Conservation (phyloP, 371 early-diverging fungal species). For the Rhizopus sp. region DNA sequence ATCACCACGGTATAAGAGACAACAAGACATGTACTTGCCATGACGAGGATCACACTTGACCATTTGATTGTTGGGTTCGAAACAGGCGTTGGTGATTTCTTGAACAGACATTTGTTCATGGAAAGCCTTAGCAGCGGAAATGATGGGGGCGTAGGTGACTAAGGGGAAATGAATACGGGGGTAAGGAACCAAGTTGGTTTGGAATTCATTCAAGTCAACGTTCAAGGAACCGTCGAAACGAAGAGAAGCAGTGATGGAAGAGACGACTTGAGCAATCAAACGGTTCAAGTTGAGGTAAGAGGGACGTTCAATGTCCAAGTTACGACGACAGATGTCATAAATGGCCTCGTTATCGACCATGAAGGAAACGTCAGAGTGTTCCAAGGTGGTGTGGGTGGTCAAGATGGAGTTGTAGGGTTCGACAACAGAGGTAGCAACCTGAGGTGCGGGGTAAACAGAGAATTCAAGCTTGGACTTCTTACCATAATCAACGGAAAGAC, state of each 20-base stretch:
- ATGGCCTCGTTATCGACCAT: conserved; percentile 99
- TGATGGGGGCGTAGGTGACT: conserved; percentile 93
- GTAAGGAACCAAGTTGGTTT: conserved; percentile 96
- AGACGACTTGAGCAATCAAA: conserved; percentile 98
- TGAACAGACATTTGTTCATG: conserved; percentile 89
- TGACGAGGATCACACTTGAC: conserved; percentile 94
- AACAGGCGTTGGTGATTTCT: conserved; percentile 92
- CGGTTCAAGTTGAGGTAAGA: conserved; percentile 97
- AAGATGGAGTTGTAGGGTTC: conserved; percentile 99
- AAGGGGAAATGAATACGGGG: conserved; percentile 96
- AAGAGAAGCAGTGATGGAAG: conserved; percentile 98
- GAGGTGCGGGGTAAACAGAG: conserved; percentile 98
- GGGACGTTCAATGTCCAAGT: conserved; percentile 97
- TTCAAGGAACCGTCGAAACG: conserved; percentile 97
- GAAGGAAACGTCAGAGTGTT: conserved; percentile 99
- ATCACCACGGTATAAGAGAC: conserved; percentile 93
- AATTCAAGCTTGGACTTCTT: conserved; percentile 99
- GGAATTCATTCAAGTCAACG: conserved; percentile 96
- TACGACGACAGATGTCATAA: conserved; percentile 98
- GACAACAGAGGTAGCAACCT: conserved; percentile 96
- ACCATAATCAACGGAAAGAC: conserved; percentile 95
- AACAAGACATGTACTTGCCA: conserved; percentile 96
- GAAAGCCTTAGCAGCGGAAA: conserved; percentile 86
- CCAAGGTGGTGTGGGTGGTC: conserved; percentile 98
- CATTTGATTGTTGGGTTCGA: conserved; percentile 95